Evolutionary conservation across 305 asterid species (phyloP).

Genomic region (Fraxinus albicans): DNA sequence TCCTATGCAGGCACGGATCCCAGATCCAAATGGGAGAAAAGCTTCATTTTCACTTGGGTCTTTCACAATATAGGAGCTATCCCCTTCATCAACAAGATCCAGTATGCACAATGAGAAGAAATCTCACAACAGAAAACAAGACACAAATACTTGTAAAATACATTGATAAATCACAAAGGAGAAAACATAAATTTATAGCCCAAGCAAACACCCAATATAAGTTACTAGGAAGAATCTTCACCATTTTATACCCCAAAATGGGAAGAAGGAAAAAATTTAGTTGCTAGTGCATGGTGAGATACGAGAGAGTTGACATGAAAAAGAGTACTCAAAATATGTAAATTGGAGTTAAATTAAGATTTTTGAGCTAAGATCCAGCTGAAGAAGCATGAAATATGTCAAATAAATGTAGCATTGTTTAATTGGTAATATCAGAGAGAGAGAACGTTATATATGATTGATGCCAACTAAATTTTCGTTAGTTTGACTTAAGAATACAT

Average conservation of each 20-base stretch:
- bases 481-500: neutral
- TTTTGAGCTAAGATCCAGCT: neutral
- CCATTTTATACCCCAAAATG: neutral
- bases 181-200: neutral
- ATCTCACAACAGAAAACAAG: neutral
- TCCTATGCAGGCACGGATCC: constrained; percentile 49
- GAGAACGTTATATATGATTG: neutral
- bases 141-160: neutral
- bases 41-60: constrained; percentile 31
- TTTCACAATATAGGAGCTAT: constrained; percentile 16
- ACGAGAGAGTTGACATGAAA: neutral
- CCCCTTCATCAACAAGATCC: constrained; percentile 19
- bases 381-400: neutral
- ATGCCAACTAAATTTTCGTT: neutral
- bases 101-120: constrained; percentile 4
- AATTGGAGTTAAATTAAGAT: neutral
- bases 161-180: neutral
- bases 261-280: neutral
- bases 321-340: neutral
- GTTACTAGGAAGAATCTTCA: neutral
- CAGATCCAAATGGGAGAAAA: constrained; percentile 48
- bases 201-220: neutral
- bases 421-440: neutral
- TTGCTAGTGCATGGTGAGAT: neutral
- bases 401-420: neutral